phyloP scores from a whole-genome alignment of 208 protist genomes.

The Acanthamoeba polyphaga region DNA sequence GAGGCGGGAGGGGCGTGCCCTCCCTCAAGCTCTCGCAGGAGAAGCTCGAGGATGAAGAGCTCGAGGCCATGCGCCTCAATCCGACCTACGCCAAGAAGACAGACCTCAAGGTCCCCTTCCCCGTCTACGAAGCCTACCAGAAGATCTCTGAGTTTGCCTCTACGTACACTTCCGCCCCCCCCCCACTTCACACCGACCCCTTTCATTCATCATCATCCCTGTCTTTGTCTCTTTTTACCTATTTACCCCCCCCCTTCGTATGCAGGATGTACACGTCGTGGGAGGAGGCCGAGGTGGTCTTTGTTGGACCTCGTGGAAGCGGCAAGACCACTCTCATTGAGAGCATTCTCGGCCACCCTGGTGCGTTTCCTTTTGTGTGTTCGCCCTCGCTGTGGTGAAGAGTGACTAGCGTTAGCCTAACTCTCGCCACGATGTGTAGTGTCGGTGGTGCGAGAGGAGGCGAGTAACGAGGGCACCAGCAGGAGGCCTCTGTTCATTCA shows the following conservation, averaged over 20 bases:
- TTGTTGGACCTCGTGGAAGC: conserved; percentile 77
- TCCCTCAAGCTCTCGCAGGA: background rate
- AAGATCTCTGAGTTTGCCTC: conserved; percentile 54
- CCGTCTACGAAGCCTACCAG: conserved; percentile 57
- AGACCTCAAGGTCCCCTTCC: conserved; percentile 31
- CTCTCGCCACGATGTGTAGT: background rate
- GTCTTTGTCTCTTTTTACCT: background rate
- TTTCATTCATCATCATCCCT: background rate
- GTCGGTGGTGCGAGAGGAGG: conserved; percentile 70
- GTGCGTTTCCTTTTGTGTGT: background rate
- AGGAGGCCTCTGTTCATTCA: conserved; percentile 78
- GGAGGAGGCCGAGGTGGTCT: conserved; percentile 81
- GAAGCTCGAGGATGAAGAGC: conserved; percentile 41
- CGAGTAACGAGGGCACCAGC: background rate
- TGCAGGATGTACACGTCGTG: conserved; percentile 79
- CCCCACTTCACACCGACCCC: background rate
- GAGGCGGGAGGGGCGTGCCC: background rate
- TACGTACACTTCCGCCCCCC: background rate
- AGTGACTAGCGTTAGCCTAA: background rate
- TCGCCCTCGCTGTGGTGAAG: background rate
- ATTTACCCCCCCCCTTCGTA: background rate
- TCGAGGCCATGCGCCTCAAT: conserved; percentile 3
- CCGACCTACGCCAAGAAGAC: conserved; percentile 14
- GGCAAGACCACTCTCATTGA: conserved; percentile 85
- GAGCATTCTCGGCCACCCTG: conserved; percentile 79